Evolutionary conservation across 768 basidiomycete genomes (phyloP), one percentile per base, ranked within the genome.

Genomic region (Calocybe indica): DNA sequence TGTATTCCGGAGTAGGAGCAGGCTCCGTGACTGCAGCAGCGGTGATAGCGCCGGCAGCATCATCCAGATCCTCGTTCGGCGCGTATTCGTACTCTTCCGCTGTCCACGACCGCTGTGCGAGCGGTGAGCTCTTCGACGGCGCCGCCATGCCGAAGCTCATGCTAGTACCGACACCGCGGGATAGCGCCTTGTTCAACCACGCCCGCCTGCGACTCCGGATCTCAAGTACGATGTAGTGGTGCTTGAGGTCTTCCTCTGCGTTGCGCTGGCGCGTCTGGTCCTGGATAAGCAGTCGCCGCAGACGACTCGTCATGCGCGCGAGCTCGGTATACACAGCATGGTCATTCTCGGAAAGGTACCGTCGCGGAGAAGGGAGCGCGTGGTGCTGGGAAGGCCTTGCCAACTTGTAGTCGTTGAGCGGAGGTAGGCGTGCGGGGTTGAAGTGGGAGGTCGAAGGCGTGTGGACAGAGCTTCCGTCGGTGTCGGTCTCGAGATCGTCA

Each of bases 181-280:
- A 52, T 38, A 76, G 69, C 13, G 72, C 70, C 33, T 74, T 68
- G 51, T 78, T 78, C 46, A 78, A 70, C 85, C 85, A 88, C 6
- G 85, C 85, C 7, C 83, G 71, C 30, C 86, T 72, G 35, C 78
- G 71, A 32, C 78, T 76, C 52, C 75, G 75, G 36, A 78, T 69
- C 59, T 83, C 82, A 15, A 87, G 66, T 5, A 78, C 61, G 11
- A 65, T 61, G 28, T 70, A 67, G 34, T 69, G 73, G 15, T 66
- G 69, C 35, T 60, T 60, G 32, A 67, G 58, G 54, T 68, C 75
- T 49, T 62, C 69, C 42, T 62, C 67, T 40, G 62, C 64, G 43
- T 67, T 68, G 39, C 60, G 64, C 31, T 69, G 61, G 41, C 76
- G 73, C 6, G 67, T 59, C 12, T 72, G 69, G 15, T 76, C 69